phyloP scores from a whole-genome alignment of 768 basidiomycete genomes.

The Lyophyllum semitale region DNA sequence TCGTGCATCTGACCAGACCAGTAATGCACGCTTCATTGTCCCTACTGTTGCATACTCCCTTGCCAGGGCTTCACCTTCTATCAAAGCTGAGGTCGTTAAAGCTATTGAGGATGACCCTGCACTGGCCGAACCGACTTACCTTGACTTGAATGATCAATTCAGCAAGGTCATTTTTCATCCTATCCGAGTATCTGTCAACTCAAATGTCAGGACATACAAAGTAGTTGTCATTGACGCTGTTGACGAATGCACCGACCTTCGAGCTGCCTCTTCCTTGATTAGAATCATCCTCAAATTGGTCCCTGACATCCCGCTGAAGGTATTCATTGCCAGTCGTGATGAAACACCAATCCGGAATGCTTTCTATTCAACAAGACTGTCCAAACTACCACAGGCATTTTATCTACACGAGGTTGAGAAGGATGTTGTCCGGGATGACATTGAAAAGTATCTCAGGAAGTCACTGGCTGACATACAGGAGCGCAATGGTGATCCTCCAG shows the following conservation, averaged over 20 bases:
- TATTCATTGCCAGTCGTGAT: background rate
- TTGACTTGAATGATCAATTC: constrained; percentile 11
- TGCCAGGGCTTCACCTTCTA: constrained; percentile 3
- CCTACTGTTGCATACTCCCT: constrained; percentile 22
- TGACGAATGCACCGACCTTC: constrained; percentile 21
- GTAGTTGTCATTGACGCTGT: constrained; percentile 21
- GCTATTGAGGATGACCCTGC: constrained; percentile 10
- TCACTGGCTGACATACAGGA: background rate
- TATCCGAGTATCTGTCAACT: constrained; percentile 9
- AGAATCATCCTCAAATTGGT: background rate
- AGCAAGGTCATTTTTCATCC: constrained; percentile 13
- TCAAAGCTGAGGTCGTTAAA: constrained; percentile 2
- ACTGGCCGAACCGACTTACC: constrained; percentile 2
- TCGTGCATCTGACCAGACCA: constrained; percentile 11
- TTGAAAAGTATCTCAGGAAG: background rate
- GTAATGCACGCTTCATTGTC: constrained; percentile 15
- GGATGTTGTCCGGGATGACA: constrained; percentile 11
- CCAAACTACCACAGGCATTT: background rate
- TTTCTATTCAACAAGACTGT: background rate
- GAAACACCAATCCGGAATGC: constrained; percentile 6
- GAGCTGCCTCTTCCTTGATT: background rate
- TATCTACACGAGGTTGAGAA: constrained; percentile 17
- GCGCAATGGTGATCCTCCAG: background rate
- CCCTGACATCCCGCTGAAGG: background rate
- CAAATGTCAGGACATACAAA: background rate